Base-by-base conservation (phyloP, 768 basidiomycete genomes). In the Tulasnella sp. region DNA sequence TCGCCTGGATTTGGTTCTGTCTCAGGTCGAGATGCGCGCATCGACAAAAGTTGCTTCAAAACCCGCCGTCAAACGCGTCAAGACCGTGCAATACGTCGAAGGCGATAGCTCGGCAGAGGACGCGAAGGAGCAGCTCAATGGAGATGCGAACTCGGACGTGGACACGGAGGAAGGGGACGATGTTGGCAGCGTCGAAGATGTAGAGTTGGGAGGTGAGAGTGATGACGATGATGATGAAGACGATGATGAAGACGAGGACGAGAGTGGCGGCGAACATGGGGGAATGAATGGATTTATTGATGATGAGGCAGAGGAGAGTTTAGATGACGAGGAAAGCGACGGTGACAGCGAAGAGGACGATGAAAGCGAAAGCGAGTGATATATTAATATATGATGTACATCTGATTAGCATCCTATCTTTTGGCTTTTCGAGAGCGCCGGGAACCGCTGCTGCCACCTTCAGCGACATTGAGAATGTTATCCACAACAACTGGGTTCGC, bases 11-110 rank as follows among this genome's bases (percentile, higher is more conserved):
- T 88, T 93, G 76, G 89, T 96, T 23, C 77, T 97, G 51, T 86
- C 91, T 0, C 96, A 98, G 69, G 87, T 97, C 58, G 88, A 94
- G 69, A 79, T 93, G 73, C 82, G 94, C 21, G 81, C 87, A 27
- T 82, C 86, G n/a, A 74, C 77, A 13, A 80, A 84, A 21, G 77
- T 81, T 2, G 75, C 79, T 3, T 68, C 83, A 48, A 43, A 63
- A 38, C 5, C 42, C 15, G 72, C 76, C 15, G 71, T 70, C 29
- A 75, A 74, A 63, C 55, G 32, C 47, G 23, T 43, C 41, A 62
- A 70, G 62, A 69, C 73, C 67, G 68, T 71, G 44, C 70, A 68
- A 69, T 53, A 75, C 76, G 7, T 63, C 58, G 50, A 65, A 30
- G 23, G 58, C 44, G 51, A 58, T 11, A 60, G 64, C 11, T 45